These are phyloP conservation scores for Puya raimondii DNA, from an alignment of 176 grass and related monocot genomes.

Conservation along the genomic window DNA sequence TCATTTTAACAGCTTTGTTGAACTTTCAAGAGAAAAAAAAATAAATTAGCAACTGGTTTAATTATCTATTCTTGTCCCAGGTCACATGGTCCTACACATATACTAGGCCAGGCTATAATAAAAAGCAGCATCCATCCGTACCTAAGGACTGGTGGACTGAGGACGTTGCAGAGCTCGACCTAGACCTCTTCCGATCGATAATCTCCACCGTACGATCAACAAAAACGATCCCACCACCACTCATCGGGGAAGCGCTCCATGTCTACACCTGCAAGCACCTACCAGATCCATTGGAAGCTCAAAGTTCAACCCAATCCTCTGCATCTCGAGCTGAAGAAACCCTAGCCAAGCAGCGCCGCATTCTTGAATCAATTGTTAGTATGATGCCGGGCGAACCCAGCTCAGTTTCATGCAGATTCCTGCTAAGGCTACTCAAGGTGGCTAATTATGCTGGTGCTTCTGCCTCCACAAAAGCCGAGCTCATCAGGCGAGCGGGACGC, in stretches of 20 bases:
- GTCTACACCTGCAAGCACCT: constrained; percentile 89
- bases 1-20: background rate
- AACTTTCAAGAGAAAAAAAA: too few relatives aligned
- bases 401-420: constrained; percentile 57
- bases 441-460: constrained; percentile 61
- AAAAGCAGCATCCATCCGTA: constrained; percentile 36
- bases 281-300: constrained; percentile 35
- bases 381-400: constrained; percentile 64
- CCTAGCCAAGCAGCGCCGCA: constrained; percentile 46
- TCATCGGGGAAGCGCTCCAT: constrained; percentile 94
- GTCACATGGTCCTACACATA: constrained; percentile 86
- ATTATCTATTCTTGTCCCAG: constrained; percentile 24
- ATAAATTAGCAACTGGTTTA: background rate
- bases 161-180: constrained; percentile 83
- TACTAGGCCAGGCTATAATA: constrained; percentile 59
- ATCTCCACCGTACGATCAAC: constrained; percentile 64
- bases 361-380: constrained; percentile 67
- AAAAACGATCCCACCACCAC: constrained; percentile 42
- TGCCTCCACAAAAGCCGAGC: constrained; percentile 71
- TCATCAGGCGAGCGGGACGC: constrained; percentile 49
- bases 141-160: constrained; percentile 99
- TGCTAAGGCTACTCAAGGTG: constrained; percentile 67
- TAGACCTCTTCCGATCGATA: constrained; percentile 79
- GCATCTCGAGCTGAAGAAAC: constrained; percentile 32
- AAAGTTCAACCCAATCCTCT: constrained; percentile 23